A percentile compares a stretch with the other conserved stretches of the same genome.
Evolutionary conservation across 2,329 filamentous ascomycete genomes (phyloP).

Genomic region (Corinectria fuckeliana): DNA sequence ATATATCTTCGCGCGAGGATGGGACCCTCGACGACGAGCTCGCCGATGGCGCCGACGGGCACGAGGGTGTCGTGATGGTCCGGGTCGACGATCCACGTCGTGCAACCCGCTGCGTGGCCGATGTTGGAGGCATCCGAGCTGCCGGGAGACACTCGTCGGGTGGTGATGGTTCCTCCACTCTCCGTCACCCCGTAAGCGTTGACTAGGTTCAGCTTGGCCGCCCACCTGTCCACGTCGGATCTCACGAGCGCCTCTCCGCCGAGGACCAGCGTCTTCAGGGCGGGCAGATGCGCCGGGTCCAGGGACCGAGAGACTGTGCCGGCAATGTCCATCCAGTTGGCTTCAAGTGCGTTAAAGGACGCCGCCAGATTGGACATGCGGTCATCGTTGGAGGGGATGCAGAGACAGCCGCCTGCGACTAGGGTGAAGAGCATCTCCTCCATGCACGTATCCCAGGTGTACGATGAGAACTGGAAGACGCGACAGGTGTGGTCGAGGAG

Average conservation of each 20-base stretch:
- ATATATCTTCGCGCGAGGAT: conserved; percentile 55
- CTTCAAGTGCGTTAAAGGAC: background rate
- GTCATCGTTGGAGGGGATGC: background rate
- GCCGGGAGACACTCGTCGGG: background rate
- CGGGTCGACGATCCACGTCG: conserved; percentile 11
- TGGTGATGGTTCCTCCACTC: background rate
- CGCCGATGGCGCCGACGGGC: conserved; percentile 42
- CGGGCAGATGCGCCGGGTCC: background rate
- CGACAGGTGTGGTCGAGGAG: background rate
- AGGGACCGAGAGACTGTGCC: background rate
- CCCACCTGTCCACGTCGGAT: background rate
- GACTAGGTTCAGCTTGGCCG: background rate
- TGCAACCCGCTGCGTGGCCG: background rate
- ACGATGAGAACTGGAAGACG: background rate
- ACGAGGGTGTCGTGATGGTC: conserved; percentile 22
- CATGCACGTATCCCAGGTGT: background rate
- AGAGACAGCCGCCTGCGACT: background rate
- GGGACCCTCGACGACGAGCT: conserved; percentile 56
- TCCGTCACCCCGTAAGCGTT: background rate
- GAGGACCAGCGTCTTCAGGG: background rate
- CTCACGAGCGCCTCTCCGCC: background rate
- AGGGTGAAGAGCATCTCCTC: background rate
- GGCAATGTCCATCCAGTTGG: background rate
- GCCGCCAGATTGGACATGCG: background rate
- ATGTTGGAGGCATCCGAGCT: conserved; percentile 4